phyloP scores from a whole-genome alignment of 2,329 filamentous ascomycete species.

The Diplocarpon rosae region DNA sequence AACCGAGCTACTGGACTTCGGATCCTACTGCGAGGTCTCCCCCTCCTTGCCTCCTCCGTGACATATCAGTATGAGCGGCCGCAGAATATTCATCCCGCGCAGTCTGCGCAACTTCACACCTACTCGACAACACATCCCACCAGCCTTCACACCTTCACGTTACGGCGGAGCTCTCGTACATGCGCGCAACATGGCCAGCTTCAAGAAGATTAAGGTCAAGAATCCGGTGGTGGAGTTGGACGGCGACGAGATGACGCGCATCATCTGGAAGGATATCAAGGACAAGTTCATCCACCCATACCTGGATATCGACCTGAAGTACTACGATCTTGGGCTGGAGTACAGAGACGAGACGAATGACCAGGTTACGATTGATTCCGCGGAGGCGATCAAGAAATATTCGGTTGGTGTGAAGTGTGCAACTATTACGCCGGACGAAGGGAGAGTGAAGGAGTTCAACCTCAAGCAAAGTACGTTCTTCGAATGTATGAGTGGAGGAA shows the following conservation, averaged over 20 bases:
- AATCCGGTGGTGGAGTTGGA: slow-evolving; percentile 98
- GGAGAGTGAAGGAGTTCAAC: slow-evolving; percentile 93
- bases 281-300: slow-evolving; percentile 96
- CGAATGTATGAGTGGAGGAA: not conserved
- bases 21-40: not conserved
- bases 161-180: slow-evolving; percentile 24
- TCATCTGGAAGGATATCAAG: slow-evolving; percentile 99
- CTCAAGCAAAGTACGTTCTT: slow-evolving; percentile 81
- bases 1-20: not conserved
- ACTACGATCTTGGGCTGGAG: slow-evolving; percentile 87
- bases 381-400: slow-evolving; percentile 98
- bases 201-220: slow-evolving; percentile 96
- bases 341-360: slow-evolving; percentile 96
- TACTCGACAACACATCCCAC: not conserved
- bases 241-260: slow-evolving; percentile 91
- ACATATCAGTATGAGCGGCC: slow-evolving; percentile 12
- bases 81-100: slow-evolving; percentile 9
- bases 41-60: not conserved
- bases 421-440: slow-evolving; percentile 97
- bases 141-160: slow-evolving; percentile 3
- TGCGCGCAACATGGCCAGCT: slow-evolving; percentile 41
- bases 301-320: slow-evolving; percentile 96
- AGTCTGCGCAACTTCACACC: slow-evolving; percentile 5
- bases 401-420: slow-evolving; percentile 98
- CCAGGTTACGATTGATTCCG: slow-evolving; percentile 88